A percentile compares a stretch with the other conserved stretches of the same genome.
Conservation (phyloP, 805 yeast species). For the Schwanniomyces polymorphus region DNA sequence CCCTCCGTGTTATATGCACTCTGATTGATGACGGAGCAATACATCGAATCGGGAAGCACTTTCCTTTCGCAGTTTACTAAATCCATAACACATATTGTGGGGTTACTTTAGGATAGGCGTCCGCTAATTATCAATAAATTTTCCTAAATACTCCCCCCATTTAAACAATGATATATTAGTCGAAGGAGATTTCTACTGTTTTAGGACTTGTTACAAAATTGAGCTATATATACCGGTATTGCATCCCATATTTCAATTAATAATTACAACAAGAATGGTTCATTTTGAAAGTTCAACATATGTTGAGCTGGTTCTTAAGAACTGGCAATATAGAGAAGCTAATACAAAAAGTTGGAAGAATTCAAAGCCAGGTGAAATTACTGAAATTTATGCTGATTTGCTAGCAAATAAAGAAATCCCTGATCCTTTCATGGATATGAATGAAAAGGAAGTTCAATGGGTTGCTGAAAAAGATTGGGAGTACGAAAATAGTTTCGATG, state of each 20-base stretch:
- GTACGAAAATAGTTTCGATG: conserved; percentile 27
- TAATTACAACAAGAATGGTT: neutral
- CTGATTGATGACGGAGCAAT: neutral
- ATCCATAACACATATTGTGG: neutral
- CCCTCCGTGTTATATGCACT: neutral
- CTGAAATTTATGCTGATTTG: conserved; percentile 44
- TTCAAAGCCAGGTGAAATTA: conserved; percentile 2
- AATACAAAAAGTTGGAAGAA: conserved; percentile 4
- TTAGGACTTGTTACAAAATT: neutral
- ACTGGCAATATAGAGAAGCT: conserved; percentile 3
- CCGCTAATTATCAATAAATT: neutral
- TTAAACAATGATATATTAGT: neutral
- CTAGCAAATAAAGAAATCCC: conserved; percentile 35
- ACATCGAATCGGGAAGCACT: neutral
- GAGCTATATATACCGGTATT: neutral
- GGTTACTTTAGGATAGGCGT: neutral
- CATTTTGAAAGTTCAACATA: neutral
- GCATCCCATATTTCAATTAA: neutral
- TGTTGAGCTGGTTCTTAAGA: neutral
- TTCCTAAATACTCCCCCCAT: neutral
- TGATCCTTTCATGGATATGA: conserved; percentile 46
- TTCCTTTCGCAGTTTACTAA: neutral
- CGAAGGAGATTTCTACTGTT: neutral
- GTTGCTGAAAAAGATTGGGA: conserved; percentile 53
- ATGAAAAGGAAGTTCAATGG: conserved; percentile 50